Conservation (phyloP, 2,329 filamentous ascomycete genomes). For the Thielaviopsis ethacetica region DNA sequence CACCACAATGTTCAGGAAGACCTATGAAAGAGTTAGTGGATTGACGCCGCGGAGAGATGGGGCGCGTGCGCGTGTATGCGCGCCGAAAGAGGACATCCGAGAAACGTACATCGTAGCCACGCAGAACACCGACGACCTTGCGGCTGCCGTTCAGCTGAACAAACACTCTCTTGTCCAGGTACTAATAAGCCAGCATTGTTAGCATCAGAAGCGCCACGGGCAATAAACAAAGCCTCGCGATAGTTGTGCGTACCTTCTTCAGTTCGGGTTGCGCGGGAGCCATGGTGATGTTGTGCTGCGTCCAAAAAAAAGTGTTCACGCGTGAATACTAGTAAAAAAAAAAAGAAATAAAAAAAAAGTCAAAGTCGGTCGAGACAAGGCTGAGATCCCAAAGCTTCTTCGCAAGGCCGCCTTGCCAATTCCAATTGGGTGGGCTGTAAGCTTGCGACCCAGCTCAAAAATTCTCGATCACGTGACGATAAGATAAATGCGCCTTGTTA, state of each 20-base stretch:
- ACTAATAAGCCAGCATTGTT: conserved; percentile 38
- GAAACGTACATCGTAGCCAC: conserved; percentile 81
- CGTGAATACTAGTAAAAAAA: neutral
- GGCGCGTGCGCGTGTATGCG: neutral
- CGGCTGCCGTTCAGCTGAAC: conserved; percentile 95
- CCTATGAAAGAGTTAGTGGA: conserved; percentile 34
- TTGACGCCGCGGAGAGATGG: neutral
- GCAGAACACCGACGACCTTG: conserved; percentile 86
- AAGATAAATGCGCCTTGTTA: conserved; percentile 22
- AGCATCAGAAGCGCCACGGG: neutral
- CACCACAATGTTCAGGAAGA: conserved; percentile 94
- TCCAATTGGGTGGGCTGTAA: neutral
- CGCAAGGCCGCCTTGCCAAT: neutral
- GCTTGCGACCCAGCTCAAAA: conserved; percentile 11
- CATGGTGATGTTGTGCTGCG: conserved; percentile 41
- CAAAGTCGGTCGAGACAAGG: conserved; percentile 1
- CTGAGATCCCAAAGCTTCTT: neutral
- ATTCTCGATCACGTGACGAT: conserved; percentile 31
- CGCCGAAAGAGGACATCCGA: neutral
- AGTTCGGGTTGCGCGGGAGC: conserved; percentile 97
- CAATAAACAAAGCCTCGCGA: neutral
- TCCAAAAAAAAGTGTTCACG: neutral
- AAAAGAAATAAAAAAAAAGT: neutral
- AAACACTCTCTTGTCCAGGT: conserved; percentile 97
- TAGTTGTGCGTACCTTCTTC: conserved; percentile 57